phyloP scores from a whole-genome alignment of 352 stramenopile genomes.

The Phytophthora pluvialis region DNA sequence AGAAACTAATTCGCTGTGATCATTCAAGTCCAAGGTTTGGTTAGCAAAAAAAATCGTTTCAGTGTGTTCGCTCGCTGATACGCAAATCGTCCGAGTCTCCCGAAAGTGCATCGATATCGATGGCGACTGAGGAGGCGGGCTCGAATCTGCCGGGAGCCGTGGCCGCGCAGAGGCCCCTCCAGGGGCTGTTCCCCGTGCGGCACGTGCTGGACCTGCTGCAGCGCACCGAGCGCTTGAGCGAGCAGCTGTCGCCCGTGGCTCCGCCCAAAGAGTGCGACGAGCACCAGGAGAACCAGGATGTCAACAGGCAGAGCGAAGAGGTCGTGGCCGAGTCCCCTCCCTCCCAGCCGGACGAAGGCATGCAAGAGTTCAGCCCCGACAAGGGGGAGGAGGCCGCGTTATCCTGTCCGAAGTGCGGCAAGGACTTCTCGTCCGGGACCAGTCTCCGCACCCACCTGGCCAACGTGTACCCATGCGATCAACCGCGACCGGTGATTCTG shows the following conservation, averaged over 20 bases:
- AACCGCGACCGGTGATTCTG: constrained; percentile 5
- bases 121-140: constrained; percentile 21
- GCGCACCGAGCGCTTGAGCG: constrained; percentile 14
- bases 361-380: not conserved
- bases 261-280: constrained; percentile 3
- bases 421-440: constrained; percentile 9
- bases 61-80: constrained; percentile 12
- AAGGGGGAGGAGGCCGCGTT: constrained; percentile 2
- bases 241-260: constrained; percentile 5
- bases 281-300: constrained; percentile 19
- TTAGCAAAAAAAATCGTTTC: constrained; percentile 22
- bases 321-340: constrained; percentile 19
- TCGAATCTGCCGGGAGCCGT: constrained; percentile 4
- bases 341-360: constrained; percentile 15
- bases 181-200: constrained; percentile 19
- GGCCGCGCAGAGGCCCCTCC: constrained; percentile 5
- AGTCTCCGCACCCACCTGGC: constrained; percentile 29
- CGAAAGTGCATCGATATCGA: constrained; percentile 10
- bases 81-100: constrained; percentile 19
- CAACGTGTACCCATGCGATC: constrained; percentile 15
- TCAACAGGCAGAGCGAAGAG: constrained; percentile 13
- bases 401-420: constrained; percentile 21
- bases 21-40: constrained; percentile 1
- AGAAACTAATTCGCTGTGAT: constrained; percentile 8
- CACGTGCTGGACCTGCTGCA: constrained; percentile 19